Conservation (phyloP, 2,329 filamentous ascomycete genomes). For the Diaporthe sp. region DNA sequence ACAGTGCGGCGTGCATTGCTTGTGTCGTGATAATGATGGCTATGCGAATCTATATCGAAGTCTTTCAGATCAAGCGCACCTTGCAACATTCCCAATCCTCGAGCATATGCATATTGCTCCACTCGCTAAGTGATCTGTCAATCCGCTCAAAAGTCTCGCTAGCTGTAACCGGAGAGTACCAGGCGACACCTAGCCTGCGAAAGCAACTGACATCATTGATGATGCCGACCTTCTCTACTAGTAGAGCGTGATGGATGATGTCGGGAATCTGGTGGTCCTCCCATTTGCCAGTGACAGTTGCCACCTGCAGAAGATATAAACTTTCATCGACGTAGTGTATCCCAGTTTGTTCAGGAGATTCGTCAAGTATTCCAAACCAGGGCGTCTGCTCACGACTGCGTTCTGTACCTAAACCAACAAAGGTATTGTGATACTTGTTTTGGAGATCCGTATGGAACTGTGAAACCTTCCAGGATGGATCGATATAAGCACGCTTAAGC, state of each 20-base stretch:
- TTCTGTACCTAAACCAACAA: not conserved
- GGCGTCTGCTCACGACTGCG: not conserved
- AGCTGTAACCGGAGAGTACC: not conserved
- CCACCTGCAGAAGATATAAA: not conserved
- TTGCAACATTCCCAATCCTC: not conserved
- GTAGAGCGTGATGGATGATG: not conserved
- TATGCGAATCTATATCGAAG: too few relatives aligned
- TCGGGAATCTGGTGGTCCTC: not conserved
- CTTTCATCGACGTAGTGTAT: not conserved
- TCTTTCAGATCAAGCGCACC: not conserved
- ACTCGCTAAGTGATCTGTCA: not conserved
- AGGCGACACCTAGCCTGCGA: not conserved
- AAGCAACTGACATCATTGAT: not conserved
- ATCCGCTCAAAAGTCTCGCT: accelerated
- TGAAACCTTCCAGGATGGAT: accelerated
- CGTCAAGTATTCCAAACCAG: not conserved
- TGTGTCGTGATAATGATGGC: not conserved
- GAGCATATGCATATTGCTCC: not conserved
- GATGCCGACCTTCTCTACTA: not conserved
- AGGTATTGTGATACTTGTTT: accelerated
- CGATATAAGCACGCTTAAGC: not conserved
- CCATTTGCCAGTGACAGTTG: not conserved
- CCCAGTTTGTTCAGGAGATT: not conserved
- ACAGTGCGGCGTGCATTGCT: too few relatives aligned
- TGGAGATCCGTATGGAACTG: accelerated